Conservation (phyloP, 140 eudicot genomes). For the Erigeron philadelphicus region DNA sequence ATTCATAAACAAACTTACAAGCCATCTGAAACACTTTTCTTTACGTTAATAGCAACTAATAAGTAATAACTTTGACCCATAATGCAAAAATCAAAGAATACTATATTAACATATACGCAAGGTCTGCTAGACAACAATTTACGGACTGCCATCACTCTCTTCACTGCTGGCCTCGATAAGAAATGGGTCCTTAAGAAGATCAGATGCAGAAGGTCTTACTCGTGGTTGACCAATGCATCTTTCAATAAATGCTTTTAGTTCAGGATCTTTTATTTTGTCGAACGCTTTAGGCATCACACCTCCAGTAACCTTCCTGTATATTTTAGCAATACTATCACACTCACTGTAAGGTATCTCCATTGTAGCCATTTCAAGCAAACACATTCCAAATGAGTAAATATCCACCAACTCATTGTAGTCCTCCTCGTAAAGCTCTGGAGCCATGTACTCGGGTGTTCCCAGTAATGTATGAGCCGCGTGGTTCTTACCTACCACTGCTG, state of each 20-base stretch:
- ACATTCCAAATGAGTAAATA: constrained; percentile 82
- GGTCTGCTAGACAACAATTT: not conserved
- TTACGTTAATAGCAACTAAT: constrained; percentile 8
- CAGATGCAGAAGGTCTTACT: constrained; percentile 61
- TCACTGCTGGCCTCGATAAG: constrained; percentile 31
- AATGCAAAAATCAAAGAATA: constrained; percentile 19
- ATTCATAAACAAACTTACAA: constrained; percentile 7
- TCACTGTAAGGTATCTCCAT: constrained; percentile 72
- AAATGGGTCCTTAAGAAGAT: constrained; percentile 60
- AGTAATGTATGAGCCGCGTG: constrained; percentile 69
- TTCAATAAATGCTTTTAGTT: constrained; percentile 56
- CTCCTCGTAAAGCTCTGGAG: constrained; percentile 77
- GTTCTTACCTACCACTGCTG: constrained; percentile 65
- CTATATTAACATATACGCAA: constrained; percentile 17
- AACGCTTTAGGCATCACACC: constrained; percentile 62
- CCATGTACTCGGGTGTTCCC: constrained; percentile 85
- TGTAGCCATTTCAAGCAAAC: constrained; percentile 72
- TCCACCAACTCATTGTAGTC: constrained; percentile 69
- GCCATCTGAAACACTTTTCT: constrained; percentile 8
- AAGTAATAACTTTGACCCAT: not conserved
- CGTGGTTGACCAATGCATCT: constrained; percentile 61
- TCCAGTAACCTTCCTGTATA: constrained; percentile 60
- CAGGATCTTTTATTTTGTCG: constrained; percentile 45
- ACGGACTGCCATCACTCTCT: constrained; percentile 32
- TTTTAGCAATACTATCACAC: constrained; percentile 62